These are phyloP conservation scores for Barnettozyma californica DNA, from an alignment of 805 yeast genomes.

Conservation along the genomic window DNA sequence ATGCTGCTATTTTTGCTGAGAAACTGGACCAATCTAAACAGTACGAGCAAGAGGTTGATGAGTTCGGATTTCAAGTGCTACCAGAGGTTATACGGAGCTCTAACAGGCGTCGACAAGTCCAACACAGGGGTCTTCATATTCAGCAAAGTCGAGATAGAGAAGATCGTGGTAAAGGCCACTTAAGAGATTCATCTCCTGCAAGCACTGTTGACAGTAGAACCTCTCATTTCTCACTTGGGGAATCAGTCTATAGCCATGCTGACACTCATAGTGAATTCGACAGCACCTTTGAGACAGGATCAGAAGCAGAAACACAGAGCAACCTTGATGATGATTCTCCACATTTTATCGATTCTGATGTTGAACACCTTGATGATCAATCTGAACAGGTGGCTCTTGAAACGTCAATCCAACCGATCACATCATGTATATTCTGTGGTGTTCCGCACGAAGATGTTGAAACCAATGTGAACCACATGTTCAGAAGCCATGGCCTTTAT, in stretches of 20 bases:
- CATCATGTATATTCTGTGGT: slow-evolving; percentile 56
- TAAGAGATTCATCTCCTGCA: slow-evolving; percentile 45
- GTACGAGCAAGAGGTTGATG: slow-evolving; percentile 32
- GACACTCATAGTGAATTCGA: slow-evolving; percentile 33
- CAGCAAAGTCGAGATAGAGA: slow-evolving; percentile 26
- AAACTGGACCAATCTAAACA: slow-evolving; percentile 31
- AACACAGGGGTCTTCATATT: slow-evolving; percentile 13
- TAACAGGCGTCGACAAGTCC: neutral
- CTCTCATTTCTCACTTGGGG: slow-evolving; percentile 54
- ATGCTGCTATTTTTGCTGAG: slow-evolving; percentile 44
- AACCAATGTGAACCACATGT: slow-evolving; percentile 71
- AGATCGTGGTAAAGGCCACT: slow-evolving; percentile 5
- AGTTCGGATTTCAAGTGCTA: slow-evolving; percentile 33
- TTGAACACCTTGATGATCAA: slow-evolving; percentile 25
- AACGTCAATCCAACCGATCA: slow-evolving; percentile 34
- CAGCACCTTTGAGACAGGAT: slow-evolving; percentile 38
- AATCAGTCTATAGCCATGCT: slow-evolving; percentile 31
- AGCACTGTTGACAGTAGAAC: slow-evolving; percentile 49
- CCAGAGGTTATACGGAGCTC: slow-evolving; percentile 16
- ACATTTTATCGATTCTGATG: slow-evolving; percentile 14
- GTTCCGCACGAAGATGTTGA: slow-evolving; percentile 47
- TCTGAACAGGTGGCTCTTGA: slow-evolving; percentile 17
- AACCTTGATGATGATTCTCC: slow-evolving; percentile 29
- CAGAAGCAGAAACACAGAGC: slow-evolving; percentile 43
- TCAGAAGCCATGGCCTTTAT: slow-evolving; percentile 72